Evolutionary conservation across 768 basidiomycete species (phyloP), one percentile per base, ranked within the genome.

Genomic region (Lentinula aciculospora): DNA sequence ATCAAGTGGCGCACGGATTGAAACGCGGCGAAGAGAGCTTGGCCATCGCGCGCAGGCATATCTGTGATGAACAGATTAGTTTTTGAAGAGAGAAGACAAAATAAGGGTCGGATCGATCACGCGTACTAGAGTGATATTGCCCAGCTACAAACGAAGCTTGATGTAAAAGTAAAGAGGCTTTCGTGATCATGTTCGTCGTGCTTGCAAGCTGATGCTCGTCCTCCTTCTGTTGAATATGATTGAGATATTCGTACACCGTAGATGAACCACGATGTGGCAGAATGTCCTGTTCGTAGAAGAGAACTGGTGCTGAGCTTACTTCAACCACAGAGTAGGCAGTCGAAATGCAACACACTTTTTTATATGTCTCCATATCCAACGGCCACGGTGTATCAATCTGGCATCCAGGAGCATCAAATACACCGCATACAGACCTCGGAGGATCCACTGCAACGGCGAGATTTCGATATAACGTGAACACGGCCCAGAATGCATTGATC

Each of bases 401-500:
- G 62, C 76, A 75, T 3, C 78, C 76, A 15, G 75, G 73, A 4
- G 79, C 74, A 60, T 84, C 83, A 57, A 81, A 74, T 17, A 75
- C 71, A 49, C 84, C 80, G 58, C 78, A 80, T 19, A 87, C 76
- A n/a, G 73, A 76, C 19, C 76, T 66, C 0, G 84, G 75, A 1
- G 77, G 73, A 57, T 83, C 82, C 37, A 83, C 72, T 5, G 78
- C 76, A 15, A 84, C 76, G 1, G 80, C 72, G 61, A 83, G 76
- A 63, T 76, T 76, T 54, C 83, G 81, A 68, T 86, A 84, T 55
- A 86, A 73, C 48, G 74, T 70, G 60, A 82, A 79, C 6, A 81
- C 82, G 0, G 80, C 71, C 86, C 86, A 88, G 66, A 88, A 87
- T 0, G 77, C 82, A 56, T 82, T 82, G 58, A 87, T 84, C 31